Percentiles rank a stretch among this genome's conserved stretches.
Evolutionary conservation across 306 rosid species (phyloP).

Genomic region (Rosa persica): DNA sequence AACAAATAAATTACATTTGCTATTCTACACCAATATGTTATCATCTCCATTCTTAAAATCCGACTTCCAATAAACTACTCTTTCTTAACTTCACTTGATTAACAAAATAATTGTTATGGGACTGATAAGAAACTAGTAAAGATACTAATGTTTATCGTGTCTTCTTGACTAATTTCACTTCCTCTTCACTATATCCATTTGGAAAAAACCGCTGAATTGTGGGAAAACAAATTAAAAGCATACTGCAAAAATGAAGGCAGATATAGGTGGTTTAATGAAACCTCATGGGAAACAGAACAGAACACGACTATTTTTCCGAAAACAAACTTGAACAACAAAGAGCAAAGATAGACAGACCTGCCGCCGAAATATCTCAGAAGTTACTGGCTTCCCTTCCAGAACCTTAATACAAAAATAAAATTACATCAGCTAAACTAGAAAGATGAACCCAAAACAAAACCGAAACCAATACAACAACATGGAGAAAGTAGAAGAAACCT

Average conservation of each 20-base stretch:
- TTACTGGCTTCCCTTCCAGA: conserved; percentile 76
- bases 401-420: conserved; percentile 44
- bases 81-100: not conserved
- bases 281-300: conserved; percentile 6
- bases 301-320: not conserved
- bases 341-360: conserved; percentile 56
- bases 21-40: not conserved
- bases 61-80: not conserved
- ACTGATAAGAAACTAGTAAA: conserved; percentile 4
- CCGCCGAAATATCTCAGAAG: conserved; percentile 71
- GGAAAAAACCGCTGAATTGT: conserved; percentile 79
- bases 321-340: not conserved
- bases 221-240: conserved; percentile 94
- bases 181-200: conserved; percentile 97
- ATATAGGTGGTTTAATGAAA: conserved; percentile 19
- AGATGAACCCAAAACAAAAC: not conserved
- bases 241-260: conserved; percentile 59
- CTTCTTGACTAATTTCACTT: conserved; percentile 95
- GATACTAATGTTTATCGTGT: conserved; percentile 68
- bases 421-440: not conserved
- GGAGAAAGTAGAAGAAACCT: conserved; percentile 49
- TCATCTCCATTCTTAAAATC: not conserved
- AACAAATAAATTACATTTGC: not conserved
- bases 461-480: conserved; percentile 2
- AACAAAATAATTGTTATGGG: not conserved